These are phyloP conservation scores for Cordia subcordata DNA, from an alignment of 257 asterid genomes.

Conservation along the genomic window DNA sequence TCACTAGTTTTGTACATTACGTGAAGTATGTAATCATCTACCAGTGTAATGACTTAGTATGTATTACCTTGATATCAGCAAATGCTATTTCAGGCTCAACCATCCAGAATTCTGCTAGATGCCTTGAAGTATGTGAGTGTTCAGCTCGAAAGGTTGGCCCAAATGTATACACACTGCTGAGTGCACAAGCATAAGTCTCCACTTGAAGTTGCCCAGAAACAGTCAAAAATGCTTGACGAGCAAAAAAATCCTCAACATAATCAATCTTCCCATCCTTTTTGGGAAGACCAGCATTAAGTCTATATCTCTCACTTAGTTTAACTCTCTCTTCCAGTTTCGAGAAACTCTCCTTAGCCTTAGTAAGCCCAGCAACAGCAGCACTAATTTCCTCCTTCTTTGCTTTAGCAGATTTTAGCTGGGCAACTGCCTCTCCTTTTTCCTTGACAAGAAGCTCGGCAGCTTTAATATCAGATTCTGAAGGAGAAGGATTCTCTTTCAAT, in stretches of 20 bases:
- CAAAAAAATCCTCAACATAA: conserved; percentile 78
- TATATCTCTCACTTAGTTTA: conserved; percentile 56
- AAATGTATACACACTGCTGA: conserved; percentile 84
- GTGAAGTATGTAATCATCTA: not conserved
- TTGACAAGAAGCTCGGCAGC: conserved; percentile 57
- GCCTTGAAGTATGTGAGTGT: conserved; percentile 87
- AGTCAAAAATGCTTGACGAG: conserved; percentile 87
- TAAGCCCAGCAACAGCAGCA: conserved; percentile 69
- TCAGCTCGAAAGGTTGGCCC: conserved; percentile 99
- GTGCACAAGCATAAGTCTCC: conserved; percentile 91
- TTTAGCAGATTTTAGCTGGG: conserved; percentile 62
- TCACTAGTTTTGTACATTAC: not conserved
- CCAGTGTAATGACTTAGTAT: not conserved
- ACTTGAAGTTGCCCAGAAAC: conserved; percentile 98
- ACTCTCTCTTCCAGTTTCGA: conserved; percentile 53
- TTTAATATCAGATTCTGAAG: conserved; percentile 55
- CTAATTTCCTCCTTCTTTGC: conserved; percentile 52
- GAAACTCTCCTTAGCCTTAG: conserved; percentile 62
- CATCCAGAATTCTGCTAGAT: conserved; percentile 98
- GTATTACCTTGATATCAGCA: conserved; percentile 76
- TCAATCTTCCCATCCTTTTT: conserved; percentile 81
- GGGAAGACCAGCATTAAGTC: conserved; percentile 61
- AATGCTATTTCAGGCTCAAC: conserved; percentile 97
- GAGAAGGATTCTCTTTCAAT: conserved; percentile 61
- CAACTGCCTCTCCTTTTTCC: conserved; percentile 77